phyloP scores from a whole-genome alignment of 257 asterid species.

The Solanum stenotomum region DNA sequence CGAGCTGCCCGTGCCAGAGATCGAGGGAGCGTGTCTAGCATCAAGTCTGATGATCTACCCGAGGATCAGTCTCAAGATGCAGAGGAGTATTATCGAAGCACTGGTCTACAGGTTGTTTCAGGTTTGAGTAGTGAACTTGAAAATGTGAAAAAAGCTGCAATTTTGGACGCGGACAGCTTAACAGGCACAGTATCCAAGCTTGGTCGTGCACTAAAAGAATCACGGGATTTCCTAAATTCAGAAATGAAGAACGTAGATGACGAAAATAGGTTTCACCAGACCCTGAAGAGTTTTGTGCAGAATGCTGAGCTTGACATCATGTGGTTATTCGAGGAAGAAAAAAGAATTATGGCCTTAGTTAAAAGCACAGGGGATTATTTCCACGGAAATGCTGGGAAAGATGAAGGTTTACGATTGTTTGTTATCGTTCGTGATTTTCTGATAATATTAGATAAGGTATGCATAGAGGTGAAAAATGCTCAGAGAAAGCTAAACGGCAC shows the following conservation, averaged over 20 bases:
- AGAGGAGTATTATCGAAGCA: slow-evolving; percentile 45
- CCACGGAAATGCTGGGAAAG: slow-evolving; percentile 80
- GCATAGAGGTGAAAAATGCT: slow-evolving; percentile 51
- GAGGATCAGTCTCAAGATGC: slow-evolving; percentile 34
- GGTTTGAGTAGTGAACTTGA: slow-evolving; percentile 61
- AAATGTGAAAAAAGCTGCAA: slow-evolving; percentile 69
- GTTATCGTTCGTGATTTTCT: slow-evolving; percentile 66
- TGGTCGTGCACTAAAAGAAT: slow-evolving; percentile 31
- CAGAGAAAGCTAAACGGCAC: slow-evolving; percentile 18
- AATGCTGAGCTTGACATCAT: slow-evolving; percentile 54
- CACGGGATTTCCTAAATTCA: slow-evolving; percentile 41
- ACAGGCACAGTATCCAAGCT: slow-evolving; percentile 54
- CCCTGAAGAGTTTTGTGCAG: slow-evolving; percentile 49
- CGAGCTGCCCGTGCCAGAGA: slow-evolving; percentile 61
- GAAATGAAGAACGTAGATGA: slow-evolving; percentile 48
- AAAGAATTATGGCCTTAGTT: slow-evolving; percentile 68
- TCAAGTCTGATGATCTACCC: slow-evolving; percentile 33
- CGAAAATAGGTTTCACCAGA: slow-evolving; percentile 48
- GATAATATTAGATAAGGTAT: slow-evolving; percentile 60
- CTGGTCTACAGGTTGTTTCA: slow-evolving; percentile 71
- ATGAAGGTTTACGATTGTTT: slow-evolving; percentile 79
- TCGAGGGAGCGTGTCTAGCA: slow-evolving; percentile 28
- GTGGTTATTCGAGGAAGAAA: slow-evolving; percentile 70
- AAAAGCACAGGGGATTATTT: slow-evolving; percentile 78
- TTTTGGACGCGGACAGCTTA: slow-evolving; percentile 51